phyloP scores from a whole-genome alignment of 1,139 yeast species.

The Saccharomyces hybrid region DNA sequence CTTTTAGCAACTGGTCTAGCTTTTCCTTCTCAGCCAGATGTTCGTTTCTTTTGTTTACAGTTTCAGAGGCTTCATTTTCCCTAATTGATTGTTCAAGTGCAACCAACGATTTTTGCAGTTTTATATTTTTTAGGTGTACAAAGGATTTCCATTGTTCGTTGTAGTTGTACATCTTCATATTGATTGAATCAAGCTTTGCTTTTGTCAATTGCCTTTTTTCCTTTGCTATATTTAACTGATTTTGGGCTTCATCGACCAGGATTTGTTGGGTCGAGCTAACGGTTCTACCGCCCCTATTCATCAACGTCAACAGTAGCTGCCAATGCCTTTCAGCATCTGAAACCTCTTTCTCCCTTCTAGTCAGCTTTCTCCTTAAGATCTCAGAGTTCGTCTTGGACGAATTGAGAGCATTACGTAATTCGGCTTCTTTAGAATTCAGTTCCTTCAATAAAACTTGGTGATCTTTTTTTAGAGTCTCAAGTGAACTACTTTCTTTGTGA shows the following conservation, averaged over 20 bases:
- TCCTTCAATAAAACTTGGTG: slow-evolving; percentile 4
- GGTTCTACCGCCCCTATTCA: slow-evolving; percentile 3
- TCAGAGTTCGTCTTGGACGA: slow-evolving; percentile 13
- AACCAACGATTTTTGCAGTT: slow-evolving; percentile 14
- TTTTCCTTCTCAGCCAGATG: slow-evolving; percentile 14
- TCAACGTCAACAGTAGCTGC: slow-evolving; percentile 9
- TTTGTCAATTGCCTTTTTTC: slow-evolving; percentile 15
- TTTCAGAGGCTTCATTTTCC: slow-evolving; percentile 5
- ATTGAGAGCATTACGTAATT: slow-evolving; percentile 9
- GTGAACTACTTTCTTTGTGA: background rate
- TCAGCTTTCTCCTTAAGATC: slow-evolving; percentile 17
- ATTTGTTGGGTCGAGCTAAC: slow-evolving; percentile 14
- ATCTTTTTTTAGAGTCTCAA: slow-evolving; percentile 4
- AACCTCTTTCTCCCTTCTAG: slow-evolving; percentile 16
- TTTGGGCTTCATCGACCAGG: slow-evolving; percentile 13
- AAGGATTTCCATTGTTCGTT: slow-evolving; percentile 10
- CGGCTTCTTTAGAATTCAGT: slow-evolving; percentile 9
- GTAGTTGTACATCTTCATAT: slow-evolving; percentile 7
- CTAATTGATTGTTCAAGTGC: slow-evolving; percentile 13
- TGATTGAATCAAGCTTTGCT: slow-evolving; percentile 14
- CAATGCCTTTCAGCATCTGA: slow-evolving; percentile 13
- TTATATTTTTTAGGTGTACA: slow-evolving; percentile 11
- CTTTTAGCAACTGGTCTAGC: slow-evolving; percentile 12
- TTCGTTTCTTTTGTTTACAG: slow-evolving; percentile 14
- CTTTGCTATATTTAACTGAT: slow-evolving; percentile 7